A percentile compares a stretch with the other conserved stretches of the same genome.
These are phyloP conservation scores for Trichophyton simii DNA, from an alignment of 2,329 filamentous ascomycete species.

Conservation along the genomic window DNA sequence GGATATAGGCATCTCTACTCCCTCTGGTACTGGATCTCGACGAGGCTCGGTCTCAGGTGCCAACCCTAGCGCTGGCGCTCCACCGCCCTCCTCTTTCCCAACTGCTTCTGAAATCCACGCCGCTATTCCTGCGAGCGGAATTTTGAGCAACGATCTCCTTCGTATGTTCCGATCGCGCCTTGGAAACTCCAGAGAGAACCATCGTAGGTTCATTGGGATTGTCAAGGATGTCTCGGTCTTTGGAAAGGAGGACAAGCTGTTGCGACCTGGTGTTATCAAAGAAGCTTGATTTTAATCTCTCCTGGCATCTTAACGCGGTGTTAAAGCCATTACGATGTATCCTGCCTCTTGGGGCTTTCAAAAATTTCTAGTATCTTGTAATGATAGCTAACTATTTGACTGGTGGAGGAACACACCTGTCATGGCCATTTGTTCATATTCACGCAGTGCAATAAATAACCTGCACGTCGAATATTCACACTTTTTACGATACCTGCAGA, in stretches of 20 bases:
- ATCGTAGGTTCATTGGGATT: conserved; percentile 32
- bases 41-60: not conserved
- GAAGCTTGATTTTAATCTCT: not conserved
- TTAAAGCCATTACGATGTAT: not conserved
- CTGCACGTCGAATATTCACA: too few relatives aligned
- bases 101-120: conserved; percentile 36
- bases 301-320: not conserved
- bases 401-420: too few relatives aligned
- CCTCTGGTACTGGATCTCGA: not conserved
- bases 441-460: too few relatives aligned
- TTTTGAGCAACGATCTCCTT: conserved; percentile 33
- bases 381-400: too few relatives aligned
- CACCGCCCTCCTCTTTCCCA: conserved; percentile 22
- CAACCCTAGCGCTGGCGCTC: not conserved
- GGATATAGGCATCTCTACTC: conserved; percentile 6
- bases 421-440: too few relatives aligned
- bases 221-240: conserved; percentile 34
- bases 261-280: conserved; percentile 27
- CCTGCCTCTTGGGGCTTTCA: not conserved
- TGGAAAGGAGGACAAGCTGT: conserved; percentile 31
- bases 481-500: too few relatives aligned
- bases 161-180: conserved; percentile 33
- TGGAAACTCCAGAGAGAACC: conserved; percentile 31
- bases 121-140: conserved; percentile 35
- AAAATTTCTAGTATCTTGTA: not conserved